Percentiles rank a stretch among this genome's conserved stretches.
Conservation (phyloP, 495 filamentous ascomycete genomes). For the Aspergillus baeticus region DNA sequence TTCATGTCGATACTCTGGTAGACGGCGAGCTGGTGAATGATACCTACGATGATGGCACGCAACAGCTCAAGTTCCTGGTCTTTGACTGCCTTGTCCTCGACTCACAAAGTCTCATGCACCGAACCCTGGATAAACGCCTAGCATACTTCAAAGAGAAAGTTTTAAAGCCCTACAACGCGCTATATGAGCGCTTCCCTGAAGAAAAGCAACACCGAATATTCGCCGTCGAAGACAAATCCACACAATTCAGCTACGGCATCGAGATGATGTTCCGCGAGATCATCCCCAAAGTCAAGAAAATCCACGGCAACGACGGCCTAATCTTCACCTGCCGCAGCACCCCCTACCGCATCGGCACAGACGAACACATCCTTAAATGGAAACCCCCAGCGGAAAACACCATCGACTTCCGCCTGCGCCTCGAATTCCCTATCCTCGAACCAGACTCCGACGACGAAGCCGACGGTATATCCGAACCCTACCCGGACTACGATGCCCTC, state of each 20-base stretch:
- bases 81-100: conserved; percentile 92
- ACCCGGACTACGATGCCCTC: conserved; percentile 58
- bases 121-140: conserved; percentile 82
- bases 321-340: conserved; percentile 92
- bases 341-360: conserved; percentile 85
- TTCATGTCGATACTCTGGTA: conserved; percentile 78
- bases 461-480: conserved; percentile 53
- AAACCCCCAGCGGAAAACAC: conserved; percentile 92
- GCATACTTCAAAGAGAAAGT: conserved; percentile 80
- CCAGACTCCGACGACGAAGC: conserved; percentile 66
- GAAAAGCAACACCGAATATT: conserved; percentile 73
- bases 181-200: conserved; percentile 66
- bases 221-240: conserved; percentile 77
- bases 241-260: conserved; percentile 83
- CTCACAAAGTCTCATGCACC: conserved; percentile 67
- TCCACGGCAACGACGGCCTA: conserved; percentile 91
- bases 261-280: conserved; percentile 87
- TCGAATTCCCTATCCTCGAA: conserved; percentile 72
- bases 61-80: conserved; percentile 77
- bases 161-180: conserved; percentile 71
- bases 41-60: conserved; percentile 55
- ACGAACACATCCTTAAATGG: conserved; percentile 94
- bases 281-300: conserved; percentile 68
- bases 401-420: conserved; percentile 79
- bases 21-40: conserved; percentile 94